Conservation (phyloP, 2,329 filamentous ascomycete species). For the Fusarium falciforme region DNA sequence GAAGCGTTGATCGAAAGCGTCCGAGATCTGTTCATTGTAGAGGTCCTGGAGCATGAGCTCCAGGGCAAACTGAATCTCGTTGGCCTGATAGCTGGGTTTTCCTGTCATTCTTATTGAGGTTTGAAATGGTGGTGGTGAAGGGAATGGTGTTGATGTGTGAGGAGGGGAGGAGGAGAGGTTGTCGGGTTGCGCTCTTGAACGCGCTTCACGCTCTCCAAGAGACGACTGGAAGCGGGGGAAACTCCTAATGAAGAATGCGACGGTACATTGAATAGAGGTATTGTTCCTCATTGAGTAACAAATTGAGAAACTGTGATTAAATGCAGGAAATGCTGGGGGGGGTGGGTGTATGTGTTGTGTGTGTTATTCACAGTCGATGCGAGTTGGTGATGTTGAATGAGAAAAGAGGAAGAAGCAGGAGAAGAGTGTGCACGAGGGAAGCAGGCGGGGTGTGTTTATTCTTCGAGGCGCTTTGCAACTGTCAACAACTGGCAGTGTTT, state of each 20-base stretch:
- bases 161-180: neutral
- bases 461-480: neutral
- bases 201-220: neutral
- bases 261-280: neutral
- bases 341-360: neutral
- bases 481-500: neutral
- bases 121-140: neutral
- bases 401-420: neutral
- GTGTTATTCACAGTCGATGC: neutral
- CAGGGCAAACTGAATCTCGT: conserved; percentile 52
- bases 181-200: neutral
- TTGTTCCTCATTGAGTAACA: neutral
- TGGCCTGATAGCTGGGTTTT: conserved; percentile 48
- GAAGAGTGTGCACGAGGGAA: neutral
- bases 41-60: conserved; percentile 39
- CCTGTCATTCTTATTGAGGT: conserved; percentile 34
- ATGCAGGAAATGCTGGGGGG: neutral
- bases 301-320: neutral
- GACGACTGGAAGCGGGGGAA: neutral
- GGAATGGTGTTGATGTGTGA: neutral
- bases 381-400: neutral
- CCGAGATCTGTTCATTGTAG: conserved; percentile 43
- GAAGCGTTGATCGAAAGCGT: conserved; percentile 45
- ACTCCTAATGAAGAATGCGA: neutral
- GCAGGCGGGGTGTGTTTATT: neutral